phyloP scores from a whole-genome alignment of 164 flowering plant species.

The Santalum album region DNA sequence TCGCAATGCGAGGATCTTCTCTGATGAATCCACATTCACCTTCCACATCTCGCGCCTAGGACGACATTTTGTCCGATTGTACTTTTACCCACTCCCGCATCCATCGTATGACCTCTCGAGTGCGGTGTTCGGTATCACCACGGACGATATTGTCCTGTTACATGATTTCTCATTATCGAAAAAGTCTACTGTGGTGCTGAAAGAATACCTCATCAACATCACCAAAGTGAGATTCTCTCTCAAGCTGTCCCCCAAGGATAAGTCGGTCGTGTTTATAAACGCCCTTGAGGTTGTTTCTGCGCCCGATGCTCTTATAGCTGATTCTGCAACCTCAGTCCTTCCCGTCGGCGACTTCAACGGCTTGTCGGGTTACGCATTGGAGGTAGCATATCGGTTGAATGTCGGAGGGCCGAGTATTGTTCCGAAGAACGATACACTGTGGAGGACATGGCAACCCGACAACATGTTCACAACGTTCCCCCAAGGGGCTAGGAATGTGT shows the following conservation, averaged over 20 bases:
- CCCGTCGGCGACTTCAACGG: constrained; percentile 35
- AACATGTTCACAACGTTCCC: constrained; percentile 26
- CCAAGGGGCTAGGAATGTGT: constrained; percentile 31
- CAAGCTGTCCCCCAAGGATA: constrained; percentile 45
- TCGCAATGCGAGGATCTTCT: constrained; percentile 49
- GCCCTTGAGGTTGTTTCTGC: constrained; percentile 73
- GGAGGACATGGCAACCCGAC: constrained; percentile 63
- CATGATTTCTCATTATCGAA: constrained; percentile 47
- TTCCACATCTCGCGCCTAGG: constrained; percentile 47
- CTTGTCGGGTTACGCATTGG: constrained; percentile 30
- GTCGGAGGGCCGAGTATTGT: constrained; percentile 54
- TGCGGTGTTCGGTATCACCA: constrained; percentile 51
- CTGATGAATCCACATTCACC: constrained; percentile 34
- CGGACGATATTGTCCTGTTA: constrained; percentile 47
- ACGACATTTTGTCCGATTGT: constrained; percentile 59
- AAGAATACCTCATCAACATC: constrained; percentile 58
- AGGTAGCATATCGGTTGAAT: constrained; percentile 52
- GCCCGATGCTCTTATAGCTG: constrained; percentile 50
- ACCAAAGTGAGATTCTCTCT: constrained; percentile 40
- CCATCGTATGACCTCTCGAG: constrained; percentile 30
- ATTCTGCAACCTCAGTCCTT: constrained; percentile 36
- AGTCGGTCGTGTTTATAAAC: constrained; percentile 60
- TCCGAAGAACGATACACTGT: constrained; percentile 58
- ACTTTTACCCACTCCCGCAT: constrained; percentile 61
- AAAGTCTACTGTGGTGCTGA: constrained; percentile 24